Evolutionary conservation across 176 grass and related monocot species (phyloP), one percentile per base, ranked within the genome.

Genomic region (Eremochloa ophiuroides): DNA sequence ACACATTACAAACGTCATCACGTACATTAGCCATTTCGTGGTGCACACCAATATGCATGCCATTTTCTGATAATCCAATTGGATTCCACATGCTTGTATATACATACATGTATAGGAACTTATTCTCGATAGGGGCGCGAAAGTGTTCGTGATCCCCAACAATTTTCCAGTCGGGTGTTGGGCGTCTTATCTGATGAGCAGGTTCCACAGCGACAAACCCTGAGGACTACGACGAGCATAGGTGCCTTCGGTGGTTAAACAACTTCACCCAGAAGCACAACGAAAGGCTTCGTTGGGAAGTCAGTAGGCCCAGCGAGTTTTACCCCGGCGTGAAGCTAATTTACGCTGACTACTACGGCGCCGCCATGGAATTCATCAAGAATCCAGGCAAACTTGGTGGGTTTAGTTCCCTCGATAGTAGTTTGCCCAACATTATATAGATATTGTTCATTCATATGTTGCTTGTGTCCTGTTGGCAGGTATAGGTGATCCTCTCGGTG

Each of bases 341-440:
- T 3, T 86, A 86, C 9, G 88, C 78, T 3, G 79, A 90, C 39
- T 90, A 90, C 46, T 90, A 83, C 34, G 26, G 12, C 3, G 83
- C 88, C 3, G 2, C 79, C n/a, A 85, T 89, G 66, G n/a, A 63
- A 29, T 18, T 88, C 15, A 58, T 60, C 53, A 18, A 23, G 2
- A 65, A 55, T 56, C 83, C 79, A 0, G 8, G 13, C 2, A 42
- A 30, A 38, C 71, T 76, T 3, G 82, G 80, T 84, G 67, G 68
- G 68, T 7, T 17, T 47, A n/a, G n/a, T n/a, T n/a, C n/a, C n/a
- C n/a, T n/a, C n/a, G n/a, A 18, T 4, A 18, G 16, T 50, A 25
- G 58, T 13, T 28, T 61, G 11, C n/a, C n/a, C n/a, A n/a, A n/a
- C 12, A 10, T 42, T 42, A 9, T 42, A 42, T 13, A 42, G 41